Evolutionary conservation across 768 basidiomycete genomes (phyloP).

Genomic region (Termitomyces sp.): DNA sequence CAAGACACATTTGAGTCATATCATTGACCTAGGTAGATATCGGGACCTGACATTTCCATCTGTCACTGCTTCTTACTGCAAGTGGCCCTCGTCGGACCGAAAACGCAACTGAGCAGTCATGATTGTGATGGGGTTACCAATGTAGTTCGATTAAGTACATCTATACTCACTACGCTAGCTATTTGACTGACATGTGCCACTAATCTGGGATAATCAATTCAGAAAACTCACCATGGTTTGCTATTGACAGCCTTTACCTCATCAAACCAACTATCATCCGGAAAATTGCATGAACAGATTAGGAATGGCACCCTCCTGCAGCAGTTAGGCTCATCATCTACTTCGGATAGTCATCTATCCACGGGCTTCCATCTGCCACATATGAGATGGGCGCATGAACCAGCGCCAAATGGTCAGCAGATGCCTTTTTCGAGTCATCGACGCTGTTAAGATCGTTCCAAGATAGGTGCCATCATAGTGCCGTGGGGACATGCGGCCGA

Average conservation of each 20-base stretch:
- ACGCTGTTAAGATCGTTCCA: neutral
- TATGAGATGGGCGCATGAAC: conserved; percentile 27
- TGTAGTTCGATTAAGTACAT: neutral
- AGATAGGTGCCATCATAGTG: neutral
- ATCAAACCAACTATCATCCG: neutral
- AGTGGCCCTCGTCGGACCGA: neutral
- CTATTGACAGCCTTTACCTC: neutral
- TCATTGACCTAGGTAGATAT: neutral
- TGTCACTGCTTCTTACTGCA: neutral
- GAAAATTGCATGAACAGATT: conserved; percentile 30
- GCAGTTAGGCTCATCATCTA: conserved; percentile 38
- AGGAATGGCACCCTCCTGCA: conserved; percentile 32
- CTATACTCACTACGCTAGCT: neutral
- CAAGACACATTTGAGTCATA: neutral
- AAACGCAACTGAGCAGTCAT: neutral
- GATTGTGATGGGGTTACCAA: neutral
- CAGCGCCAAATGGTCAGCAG: conserved; percentile 27
- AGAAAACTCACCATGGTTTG: neutral
- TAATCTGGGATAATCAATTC: neutral
- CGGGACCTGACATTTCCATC: neutral
- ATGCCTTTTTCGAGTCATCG: conserved; percentile 1
- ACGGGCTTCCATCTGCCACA: conserved; percentile 35
- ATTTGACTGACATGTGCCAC: neutral
- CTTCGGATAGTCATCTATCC: conserved; percentile 39
- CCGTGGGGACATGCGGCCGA: neutral